These are phyloP conservation scores for Penicillium cataractarum DNA, from an alignment of 495 filamentous ascomycete genomes.

Conservation along the genomic window DNA sequence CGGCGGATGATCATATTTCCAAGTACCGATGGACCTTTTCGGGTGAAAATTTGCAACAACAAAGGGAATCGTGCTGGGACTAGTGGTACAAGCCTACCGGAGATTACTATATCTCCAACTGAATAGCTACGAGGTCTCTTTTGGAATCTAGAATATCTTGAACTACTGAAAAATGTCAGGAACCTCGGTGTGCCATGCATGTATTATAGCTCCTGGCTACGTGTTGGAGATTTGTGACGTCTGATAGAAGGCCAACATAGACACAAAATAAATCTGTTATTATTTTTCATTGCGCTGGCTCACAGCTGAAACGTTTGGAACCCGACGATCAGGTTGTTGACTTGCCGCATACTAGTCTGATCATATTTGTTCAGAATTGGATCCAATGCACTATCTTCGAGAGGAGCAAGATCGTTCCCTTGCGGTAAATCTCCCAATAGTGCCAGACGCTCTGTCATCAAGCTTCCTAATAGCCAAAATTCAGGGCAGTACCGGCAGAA, in stretches of 20 bases:
- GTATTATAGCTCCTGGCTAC: too few species aligned
- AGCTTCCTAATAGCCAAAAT: slow-evolving; percentile 28
- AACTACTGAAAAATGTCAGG: too few species aligned
- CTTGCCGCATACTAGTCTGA: slow-evolving; percentile 32
- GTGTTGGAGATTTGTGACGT: too few species aligned
- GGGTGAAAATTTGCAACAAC: too few species aligned
- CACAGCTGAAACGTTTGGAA: slow-evolving; percentile 26
- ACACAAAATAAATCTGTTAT: too few species aligned
- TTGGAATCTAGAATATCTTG: too few species aligned
- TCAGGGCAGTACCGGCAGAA: slow-evolving; percentile 25
- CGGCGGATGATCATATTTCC: background rate
- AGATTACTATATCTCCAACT: too few species aligned
- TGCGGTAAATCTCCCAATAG: slow-evolving; percentile 1
- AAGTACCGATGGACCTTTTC: background rate
- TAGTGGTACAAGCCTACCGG: too few species aligned
- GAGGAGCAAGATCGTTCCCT: slow-evolving; percentile 10
- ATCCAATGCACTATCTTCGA: slow-evolving; percentile 22
- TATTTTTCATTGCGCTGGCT: background rate
- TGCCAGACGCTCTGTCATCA: slow-evolving; percentile 24
- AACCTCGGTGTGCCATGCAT: too few species aligned
- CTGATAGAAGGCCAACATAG: too few species aligned
- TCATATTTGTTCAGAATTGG: slow-evolving; percentile 31
- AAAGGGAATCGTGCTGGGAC: too few species aligned
- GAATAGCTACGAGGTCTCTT: too few species aligned
- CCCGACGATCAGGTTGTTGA: slow-evolving; percentile 28